Evolutionary conservation across 768 basidiomycete genomes (phyloP), one percentile per base, ranked within the genome.

Genomic region (Kwoniella botswanensis): DNA sequence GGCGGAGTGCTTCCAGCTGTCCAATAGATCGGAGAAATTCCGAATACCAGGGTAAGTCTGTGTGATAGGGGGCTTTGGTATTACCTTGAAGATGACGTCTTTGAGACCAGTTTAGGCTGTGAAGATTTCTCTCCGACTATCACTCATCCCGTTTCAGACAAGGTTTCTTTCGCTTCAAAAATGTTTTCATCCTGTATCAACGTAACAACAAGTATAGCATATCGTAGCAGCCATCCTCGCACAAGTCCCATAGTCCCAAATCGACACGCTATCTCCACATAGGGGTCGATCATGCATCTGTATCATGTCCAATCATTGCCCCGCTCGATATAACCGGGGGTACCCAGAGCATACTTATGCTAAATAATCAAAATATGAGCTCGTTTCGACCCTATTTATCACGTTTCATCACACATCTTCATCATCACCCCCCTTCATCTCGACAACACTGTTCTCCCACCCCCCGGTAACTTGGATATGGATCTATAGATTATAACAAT

Each of bases 231-330:
- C 46, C 12, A 50, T 50, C 46, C 46, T 50, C 46, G 12, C 46
- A 50, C 6, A 50, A 50, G 46, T 50, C 12, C 18, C 46, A 13
- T 50, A 50, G 46, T 50, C 46, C 46, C 12, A 4, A 12, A 18
- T 50, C 46, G 46, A 18, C 46, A 50, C 9, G 46, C 46, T 50
- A 18, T 50, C 12, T 18, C 46, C 46, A 50, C 35, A 50, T 50
- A 50, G 18, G 18, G 46, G 46, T 50, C 46, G 46, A 59, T 22
- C 57, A 59, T 59, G 57, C 26, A 59, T 59, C 17, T 59, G 57
- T 59, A 15, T 41, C 57, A 59, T 59, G 57, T 59, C 57, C 22
- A 59, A 50, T 50, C 46, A 18, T 50, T 50, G 46, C 46, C 46
- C 46, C 46, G 46, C 46, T 50, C 18, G 46, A 50, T 15, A 18